A percentile compares a stretch with the other conserved stretches of the same genome.
Conservation (phyloP, 2,329 filamentous ascomycete species). For the Colletotrichum eleusines region DNA sequence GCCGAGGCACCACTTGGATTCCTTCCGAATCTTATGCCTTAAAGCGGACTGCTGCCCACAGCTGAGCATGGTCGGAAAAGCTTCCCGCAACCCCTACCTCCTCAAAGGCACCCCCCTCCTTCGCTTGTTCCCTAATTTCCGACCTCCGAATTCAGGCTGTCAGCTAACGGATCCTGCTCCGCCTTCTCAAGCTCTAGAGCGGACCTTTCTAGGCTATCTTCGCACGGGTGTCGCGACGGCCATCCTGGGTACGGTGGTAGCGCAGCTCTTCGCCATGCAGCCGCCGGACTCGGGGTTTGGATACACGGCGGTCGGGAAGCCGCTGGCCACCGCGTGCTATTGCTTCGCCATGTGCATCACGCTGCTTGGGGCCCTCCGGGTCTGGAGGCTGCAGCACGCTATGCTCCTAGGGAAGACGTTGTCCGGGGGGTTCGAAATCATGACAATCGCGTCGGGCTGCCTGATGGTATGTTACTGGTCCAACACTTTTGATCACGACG, state of each 20-base stretch:
- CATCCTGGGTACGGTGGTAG: conserved; percentile 73
- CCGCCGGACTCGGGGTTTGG: conserved; percentile 60
- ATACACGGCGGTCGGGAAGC: conserved; percentile 71
- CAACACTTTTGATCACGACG: no score
- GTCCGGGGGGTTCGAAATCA: conserved; percentile 49
- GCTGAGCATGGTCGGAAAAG: not conserved
- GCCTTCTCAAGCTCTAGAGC: conserved; percentile 70
- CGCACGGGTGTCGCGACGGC: conserved; percentile 77
- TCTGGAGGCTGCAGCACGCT: conserved; percentile 49
- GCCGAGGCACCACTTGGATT: not conserved
- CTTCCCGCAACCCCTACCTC: not conserved
- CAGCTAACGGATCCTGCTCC: conserved; percentile 35
- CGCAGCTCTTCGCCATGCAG: conserved; percentile 73
- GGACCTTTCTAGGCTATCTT: conserved; percentile 80
- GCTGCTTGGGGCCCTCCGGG: conserved; percentile 48
- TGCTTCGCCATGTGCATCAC: conserved; percentile 54
- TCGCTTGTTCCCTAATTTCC: not conserved
- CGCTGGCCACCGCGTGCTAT: conserved; percentile 62
- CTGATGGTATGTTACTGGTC: conserved; percentile 37
- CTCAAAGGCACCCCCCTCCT: not conserved
- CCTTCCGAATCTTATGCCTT: not conserved
- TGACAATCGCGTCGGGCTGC: conserved; percentile 35
- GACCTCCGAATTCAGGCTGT: conserved; percentile 21
- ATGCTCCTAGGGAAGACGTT: conserved; percentile 50
- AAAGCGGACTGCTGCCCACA: not conserved